These are phyloP conservation scores for Udeniomyces megalosporus DNA, from an alignment of 768 basidiomycete species.

Conservation along the genomic window DNA sequence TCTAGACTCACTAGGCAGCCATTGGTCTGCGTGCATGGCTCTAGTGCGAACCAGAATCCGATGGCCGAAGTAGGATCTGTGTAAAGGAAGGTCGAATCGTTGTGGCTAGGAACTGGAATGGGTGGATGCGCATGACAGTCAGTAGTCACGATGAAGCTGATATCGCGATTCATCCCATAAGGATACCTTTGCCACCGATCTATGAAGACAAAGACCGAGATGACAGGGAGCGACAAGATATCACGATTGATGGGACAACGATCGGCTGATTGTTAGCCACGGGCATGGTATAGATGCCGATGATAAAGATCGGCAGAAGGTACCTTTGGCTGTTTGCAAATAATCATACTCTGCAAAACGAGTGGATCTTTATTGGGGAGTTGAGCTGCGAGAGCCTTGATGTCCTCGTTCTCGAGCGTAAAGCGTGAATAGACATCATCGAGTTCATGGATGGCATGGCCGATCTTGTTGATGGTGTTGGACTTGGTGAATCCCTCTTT, in stretches of 20 bases:
- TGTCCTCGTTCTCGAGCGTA: slow-evolving; percentile 59
- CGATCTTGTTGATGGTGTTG: slow-evolving; percentile 85
- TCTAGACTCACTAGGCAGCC: slow-evolving; percentile 25
- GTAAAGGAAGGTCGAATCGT: slow-evolving; percentile 70
- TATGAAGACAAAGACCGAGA: slow-evolving; percentile 12
- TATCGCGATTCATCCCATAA: no score
- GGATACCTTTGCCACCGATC: no score
- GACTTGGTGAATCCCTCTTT: slow-evolving; percentile 31
- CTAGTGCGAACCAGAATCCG: slow-evolving; percentile 93
- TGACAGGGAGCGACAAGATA: slow-evolving; percentile 79
- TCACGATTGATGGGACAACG: no score
- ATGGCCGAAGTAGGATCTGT: slow-evolving; percentile 80
- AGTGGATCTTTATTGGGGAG: slow-evolving; percentile 49
- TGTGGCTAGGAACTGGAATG: slow-evolving; percentile 63
- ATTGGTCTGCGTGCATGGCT: slow-evolving; percentile 50
- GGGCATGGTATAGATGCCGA: no score
- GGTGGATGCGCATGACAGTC: neutral
- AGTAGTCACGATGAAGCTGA: neutral
- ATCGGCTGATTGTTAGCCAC: no score
- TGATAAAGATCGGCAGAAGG: no score
- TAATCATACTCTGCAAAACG: slow-evolving; percentile 85
- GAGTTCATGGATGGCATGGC: slow-evolving; percentile 48
- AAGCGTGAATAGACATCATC: slow-evolving; percentile 65
- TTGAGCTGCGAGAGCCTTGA: slow-evolving; percentile 64
- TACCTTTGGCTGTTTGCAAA: slow-evolving; percentile 87